Percentiles rank a stretch among this genome's conserved stretches.
These are phyloP conservation scores for Diaporthe sp. DNA, from an alignment of 2,329 filamentous ascomycete genomes.

Conservation along the genomic window DNA sequence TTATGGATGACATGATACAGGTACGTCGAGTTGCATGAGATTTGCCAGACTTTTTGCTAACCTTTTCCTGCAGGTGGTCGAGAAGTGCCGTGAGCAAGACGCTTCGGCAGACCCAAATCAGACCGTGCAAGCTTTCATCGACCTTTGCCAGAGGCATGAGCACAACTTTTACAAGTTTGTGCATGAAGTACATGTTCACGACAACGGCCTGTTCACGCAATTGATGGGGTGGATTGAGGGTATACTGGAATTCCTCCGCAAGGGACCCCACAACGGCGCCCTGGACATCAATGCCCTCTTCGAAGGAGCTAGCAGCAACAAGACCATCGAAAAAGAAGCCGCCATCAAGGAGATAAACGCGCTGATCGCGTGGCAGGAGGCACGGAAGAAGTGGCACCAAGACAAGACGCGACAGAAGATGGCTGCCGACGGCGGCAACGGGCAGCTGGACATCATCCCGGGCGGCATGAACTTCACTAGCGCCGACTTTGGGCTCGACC, in stretches of 20 bases:
- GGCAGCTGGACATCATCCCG: slow-evolving; percentile 63
- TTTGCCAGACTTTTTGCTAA: background rate
- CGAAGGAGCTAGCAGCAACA: slow-evolving; percentile 79
- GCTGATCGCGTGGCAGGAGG: slow-evolving; percentile 94
- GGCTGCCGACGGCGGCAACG: slow-evolving; percentile 82
- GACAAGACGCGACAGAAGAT: slow-evolving; percentile 99
- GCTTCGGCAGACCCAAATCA: slow-evolving; percentile 96
- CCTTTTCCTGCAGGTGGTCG: slow-evolving; percentile 65
- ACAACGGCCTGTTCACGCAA: slow-evolving; percentile 95
- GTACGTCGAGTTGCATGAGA: slow-evolving; percentile 58
- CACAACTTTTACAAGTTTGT: slow-evolving; percentile 99
- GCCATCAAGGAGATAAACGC: slow-evolving; percentile 86
- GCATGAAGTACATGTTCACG: slow-evolving; percentile 96
- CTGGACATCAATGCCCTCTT: slow-evolving; percentile 96
- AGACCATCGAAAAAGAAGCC: slow-evolving; percentile 77
- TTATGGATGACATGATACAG: slow-evolving; percentile 92
- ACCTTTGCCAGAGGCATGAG: slow-evolving; percentile 94
- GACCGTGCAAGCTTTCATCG: slow-evolving; percentile 98
- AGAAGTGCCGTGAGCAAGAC: slow-evolving; percentile 79
- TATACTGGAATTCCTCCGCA: slow-evolving; percentile 91
- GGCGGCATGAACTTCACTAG: slow-evolving; percentile 77
- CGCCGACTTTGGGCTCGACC: slow-evolving; percentile 90
- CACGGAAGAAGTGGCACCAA: slow-evolving; percentile 96
- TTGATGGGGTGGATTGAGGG: slow-evolving; percentile 98
- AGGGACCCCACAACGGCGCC: slow-evolving; percentile 87